phyloP scores from a whole-genome alignment of 129 eudicot genomes.

The Heracleum sosnowskyi region DNA sequence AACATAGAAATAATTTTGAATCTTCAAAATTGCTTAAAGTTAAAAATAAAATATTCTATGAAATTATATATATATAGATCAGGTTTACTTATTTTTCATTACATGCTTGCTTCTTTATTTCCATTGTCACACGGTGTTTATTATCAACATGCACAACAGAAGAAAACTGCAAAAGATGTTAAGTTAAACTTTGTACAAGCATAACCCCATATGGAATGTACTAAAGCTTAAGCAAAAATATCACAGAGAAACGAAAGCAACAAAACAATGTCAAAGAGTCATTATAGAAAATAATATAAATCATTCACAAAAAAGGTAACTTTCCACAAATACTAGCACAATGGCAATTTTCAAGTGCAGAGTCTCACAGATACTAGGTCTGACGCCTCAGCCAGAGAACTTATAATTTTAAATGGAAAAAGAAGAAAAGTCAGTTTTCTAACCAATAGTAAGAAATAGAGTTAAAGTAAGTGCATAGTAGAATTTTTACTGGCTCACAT shows the following conservation, averaged over 20 bases:
- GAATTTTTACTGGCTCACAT: slow-evolving; percentile 46
- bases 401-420: neutral
- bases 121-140: neutral
- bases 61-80: neutral
- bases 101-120: neutral
- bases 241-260: neutral
- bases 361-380: neutral
- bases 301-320: neutral
- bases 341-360: neutral
- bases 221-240: neutral
- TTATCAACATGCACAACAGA: neutral
- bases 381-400: neutral
- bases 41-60: neutral
- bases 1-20: neutral
- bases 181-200: neutral
- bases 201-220: neutral
- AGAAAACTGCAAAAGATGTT: neutral
- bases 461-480: neutral
- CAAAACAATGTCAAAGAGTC: neutral
- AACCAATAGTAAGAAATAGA: neutral
- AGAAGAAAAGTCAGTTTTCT: neutral
- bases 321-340: neutral
- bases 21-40: neutral
- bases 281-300: neutral
- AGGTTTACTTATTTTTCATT: neutral